Evolutionary conservation across 805 yeast species (phyloP).

Genomic region (Debaryomyces hansenii): DNA sequence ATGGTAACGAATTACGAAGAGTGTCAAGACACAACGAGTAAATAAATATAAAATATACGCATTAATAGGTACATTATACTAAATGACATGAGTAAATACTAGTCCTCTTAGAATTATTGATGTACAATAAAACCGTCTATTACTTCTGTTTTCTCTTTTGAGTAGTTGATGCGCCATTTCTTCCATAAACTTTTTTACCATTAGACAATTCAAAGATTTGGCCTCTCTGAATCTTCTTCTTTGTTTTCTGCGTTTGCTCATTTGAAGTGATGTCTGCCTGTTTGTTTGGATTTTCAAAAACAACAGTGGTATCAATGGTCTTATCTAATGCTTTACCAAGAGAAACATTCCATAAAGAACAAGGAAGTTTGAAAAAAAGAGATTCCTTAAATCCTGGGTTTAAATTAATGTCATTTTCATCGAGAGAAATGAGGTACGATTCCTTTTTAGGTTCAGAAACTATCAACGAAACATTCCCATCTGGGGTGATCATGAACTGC

Average conservation of each 20-base stretch:
- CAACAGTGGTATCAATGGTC: conserved; percentile 5
- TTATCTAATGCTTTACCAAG: conserved; percentile 32
- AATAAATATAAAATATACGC: not conserved
- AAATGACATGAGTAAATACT: too few relatives aligned
- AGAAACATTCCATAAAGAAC: conserved; percentile 43
- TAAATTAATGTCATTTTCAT: conserved; percentile 46
- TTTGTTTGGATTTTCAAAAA: conserved; percentile 9
- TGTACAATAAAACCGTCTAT: not conserved
- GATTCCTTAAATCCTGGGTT: conserved; percentile 53
- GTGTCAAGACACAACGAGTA: conserved; percentile 36
- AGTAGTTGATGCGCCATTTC: conserved; percentile 13
- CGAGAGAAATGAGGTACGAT: conserved; percentile 36
- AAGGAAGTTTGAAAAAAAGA: conserved; percentile 43
- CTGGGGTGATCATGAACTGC: conserved; percentile 54
- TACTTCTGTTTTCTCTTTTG: conserved; percentile 9
- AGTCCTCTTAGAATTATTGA: not conserved
- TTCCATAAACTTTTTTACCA: conserved; percentile 53
- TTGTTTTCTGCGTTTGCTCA: conserved; percentile 21
- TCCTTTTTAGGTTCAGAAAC: conserved; percentile 42
- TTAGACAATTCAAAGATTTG: conserved; percentile 55
- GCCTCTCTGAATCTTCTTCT: conserved; percentile 37
- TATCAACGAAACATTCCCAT: conserved; percentile 55
- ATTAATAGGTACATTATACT: too few relatives aligned
- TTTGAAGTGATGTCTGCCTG: conserved; percentile 7
- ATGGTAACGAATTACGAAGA: conserved; percentile 41